Conservation (phyloP, 2,329 filamentous ascomycete species). For the Talaromyces amestolkiae region DNA sequence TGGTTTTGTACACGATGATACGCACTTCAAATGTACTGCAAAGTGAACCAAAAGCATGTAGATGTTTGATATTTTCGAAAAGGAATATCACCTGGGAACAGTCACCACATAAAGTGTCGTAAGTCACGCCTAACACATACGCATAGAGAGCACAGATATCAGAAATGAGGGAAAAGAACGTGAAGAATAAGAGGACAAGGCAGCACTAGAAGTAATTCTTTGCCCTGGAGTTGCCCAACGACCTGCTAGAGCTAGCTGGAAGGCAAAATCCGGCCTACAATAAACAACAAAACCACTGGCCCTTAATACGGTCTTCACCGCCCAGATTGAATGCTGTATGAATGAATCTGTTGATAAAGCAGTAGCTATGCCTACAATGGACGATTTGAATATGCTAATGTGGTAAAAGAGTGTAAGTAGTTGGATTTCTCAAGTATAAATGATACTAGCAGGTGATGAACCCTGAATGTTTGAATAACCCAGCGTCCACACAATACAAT, state of each 20-base stretch:
- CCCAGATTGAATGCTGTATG: neutral
- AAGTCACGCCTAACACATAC: neutral
- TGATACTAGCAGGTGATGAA: neutral
- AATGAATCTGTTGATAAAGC: neutral
- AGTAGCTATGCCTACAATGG: neutral
- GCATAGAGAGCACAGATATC: neutral
- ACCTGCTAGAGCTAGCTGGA: neutral
- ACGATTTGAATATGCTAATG: neutral
- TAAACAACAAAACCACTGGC: no score
- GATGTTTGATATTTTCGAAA: no score
- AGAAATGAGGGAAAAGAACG: neutral
- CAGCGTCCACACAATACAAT: neutral
- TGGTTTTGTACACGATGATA: no score
- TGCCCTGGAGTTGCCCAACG: neutral
- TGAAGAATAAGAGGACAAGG: neutral
- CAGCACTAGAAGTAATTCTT: neutral
- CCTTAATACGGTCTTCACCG: neutral
- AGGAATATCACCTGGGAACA: neutral
- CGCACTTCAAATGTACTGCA: no score
- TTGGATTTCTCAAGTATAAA: neutral
- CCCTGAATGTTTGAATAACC: neutral
- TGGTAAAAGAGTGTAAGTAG: slow-evolving; percentile 4
- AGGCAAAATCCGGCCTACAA: neutral
- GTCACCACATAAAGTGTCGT: neutral
- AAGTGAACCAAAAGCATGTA: no score